Conservation (phyloP, 176 grass and related monocot genomes). For the Melocanna baccifera region DNA sequence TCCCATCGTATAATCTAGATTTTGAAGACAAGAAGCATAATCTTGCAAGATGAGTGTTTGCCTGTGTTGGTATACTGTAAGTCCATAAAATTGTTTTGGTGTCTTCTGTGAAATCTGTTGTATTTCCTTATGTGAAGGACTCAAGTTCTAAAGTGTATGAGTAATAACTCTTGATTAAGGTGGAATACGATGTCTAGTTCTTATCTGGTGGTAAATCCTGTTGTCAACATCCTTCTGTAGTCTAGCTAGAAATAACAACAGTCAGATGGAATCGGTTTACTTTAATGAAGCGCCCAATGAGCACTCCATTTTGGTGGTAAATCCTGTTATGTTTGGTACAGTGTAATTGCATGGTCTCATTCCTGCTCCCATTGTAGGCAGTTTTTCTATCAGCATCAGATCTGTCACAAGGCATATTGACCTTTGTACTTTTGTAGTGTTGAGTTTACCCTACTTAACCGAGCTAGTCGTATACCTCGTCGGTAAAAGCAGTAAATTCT, state of each 20-base stretch:
- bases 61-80: background rate
- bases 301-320: background rate
- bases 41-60: background rate
- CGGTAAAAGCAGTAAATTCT: background rate
- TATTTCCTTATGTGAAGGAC: background rate
- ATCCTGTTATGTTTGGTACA: too few relatives aligned
- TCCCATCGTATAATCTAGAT: background rate
- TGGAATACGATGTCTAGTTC: background rate
- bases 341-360: background rate
- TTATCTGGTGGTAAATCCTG: background rate
- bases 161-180: background rate
- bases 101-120: too few relatives aligned
- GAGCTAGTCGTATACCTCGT: background rate
- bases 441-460: background rate
- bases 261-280: background rate
- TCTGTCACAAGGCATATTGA: background rate
- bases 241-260: background rate
- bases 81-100: too few relatives aligned
- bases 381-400: background rate
- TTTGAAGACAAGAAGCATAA: background rate
- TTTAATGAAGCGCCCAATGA: background rate
- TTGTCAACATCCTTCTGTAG: background rate
- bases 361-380: background rate
- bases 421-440: background rate
- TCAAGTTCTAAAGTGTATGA: background rate